These are phyloP conservation scores for Trichoderma citrinoviride DNA, from an alignment of 2,329 filamentous ascomycete species.

Conservation along the genomic window DNA sequence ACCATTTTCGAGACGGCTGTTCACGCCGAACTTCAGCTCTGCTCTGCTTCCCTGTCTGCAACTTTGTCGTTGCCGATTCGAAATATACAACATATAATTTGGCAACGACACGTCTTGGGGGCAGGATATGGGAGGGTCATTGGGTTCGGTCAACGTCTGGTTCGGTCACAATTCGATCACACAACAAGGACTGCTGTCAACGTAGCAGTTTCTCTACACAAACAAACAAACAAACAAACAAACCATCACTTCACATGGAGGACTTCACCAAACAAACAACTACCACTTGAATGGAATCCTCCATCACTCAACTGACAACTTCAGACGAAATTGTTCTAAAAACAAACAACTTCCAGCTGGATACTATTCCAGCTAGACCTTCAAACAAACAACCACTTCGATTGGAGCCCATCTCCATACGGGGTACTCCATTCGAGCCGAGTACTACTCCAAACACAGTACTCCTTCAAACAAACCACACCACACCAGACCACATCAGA, in stretches of 20 bases:
- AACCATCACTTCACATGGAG: not conserved
- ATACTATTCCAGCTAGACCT: too few relatives aligned
- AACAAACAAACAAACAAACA: not conserved
- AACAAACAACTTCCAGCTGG: too few relatives aligned
- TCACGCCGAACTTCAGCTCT: not conserved
- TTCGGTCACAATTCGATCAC: not conserved
- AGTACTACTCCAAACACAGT: not conserved
- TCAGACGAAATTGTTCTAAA: too few relatives aligned
- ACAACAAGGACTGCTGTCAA: not conserved
- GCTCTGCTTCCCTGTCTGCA: not conserved
- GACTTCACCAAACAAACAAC: not conserved
- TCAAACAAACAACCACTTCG: not conserved
- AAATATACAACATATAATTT: not conserved
- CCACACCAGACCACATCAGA: not conserved
- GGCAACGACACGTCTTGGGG: not conserved
- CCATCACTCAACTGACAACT: not conserved
- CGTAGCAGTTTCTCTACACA: not conserved
- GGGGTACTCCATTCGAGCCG: not conserved
- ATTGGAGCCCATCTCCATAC: not conserved
- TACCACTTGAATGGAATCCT: not conserved
- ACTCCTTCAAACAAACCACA: not conserved
- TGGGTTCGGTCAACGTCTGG: not conserved
- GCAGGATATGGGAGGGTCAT: not conserved
- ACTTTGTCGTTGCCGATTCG: not conserved
- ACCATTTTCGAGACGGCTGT: not conserved